Evolutionary conservation across 1,139 yeast species (phyloP), one percentile per base, ranked within the genome.

Genomic region (Candida albicans): DNA sequence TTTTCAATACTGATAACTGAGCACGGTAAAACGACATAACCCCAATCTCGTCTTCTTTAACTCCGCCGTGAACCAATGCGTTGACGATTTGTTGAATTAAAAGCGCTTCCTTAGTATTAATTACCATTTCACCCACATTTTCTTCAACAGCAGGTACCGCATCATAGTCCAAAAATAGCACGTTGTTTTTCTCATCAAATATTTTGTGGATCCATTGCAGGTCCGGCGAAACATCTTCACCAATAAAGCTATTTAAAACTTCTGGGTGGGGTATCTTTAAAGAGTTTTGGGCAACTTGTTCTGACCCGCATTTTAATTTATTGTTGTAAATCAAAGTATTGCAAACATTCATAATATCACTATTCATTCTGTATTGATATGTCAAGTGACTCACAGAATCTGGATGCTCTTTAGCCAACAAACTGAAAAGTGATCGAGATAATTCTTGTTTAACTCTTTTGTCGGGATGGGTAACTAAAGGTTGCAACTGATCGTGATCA

Each of bases 401-500:
- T 0, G 97, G 96, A 53, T 84, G 84, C 1, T 66, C 67, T 18
- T 86, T 89, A 50, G 91, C 83, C 40, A 93, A 70, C 2, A 76
- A 67, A 56, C 81, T 83, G 65, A 93, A 93, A 43, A 95, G 66
- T 1, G 97, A 89, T 39, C 73, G 75, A 29, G 87, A 87, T n/a
- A 93, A 66, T 0, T 96, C 97, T 30, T 57, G 33, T 65, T 75
- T 54, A 40, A 69, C 79, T 35, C 73, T 73, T 0, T 85, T 79
- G 39, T 75, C 74, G 0, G 79, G 78, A 53, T 82, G 83, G 32
- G 75, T 75, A 1, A 91, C 89, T 44, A 91, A 66, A 1, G 98
- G 97, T 1, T 96, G 95, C 28, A 95, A 68, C 60, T 95, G 99
- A 52, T 79, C 80, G 59, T 93, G 98, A 59, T 95, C 99, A 5